Base-by-base conservation (phyloP, 495 filamentous ascomycete species). In the Terfezia boudieri region DNA sequence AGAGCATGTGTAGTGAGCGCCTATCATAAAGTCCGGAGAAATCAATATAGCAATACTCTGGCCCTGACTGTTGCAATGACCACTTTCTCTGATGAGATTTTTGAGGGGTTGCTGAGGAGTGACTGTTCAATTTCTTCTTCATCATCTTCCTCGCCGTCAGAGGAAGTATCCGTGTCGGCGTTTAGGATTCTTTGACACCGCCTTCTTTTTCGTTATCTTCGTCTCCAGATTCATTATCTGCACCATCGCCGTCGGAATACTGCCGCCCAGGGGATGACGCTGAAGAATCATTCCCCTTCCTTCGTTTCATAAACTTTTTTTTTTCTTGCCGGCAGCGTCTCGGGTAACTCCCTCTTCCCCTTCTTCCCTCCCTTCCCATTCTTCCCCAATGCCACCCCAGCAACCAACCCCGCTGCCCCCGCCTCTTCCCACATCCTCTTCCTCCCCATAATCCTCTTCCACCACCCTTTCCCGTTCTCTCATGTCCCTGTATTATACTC, bases 11-110 rank as follows among this genome's bases (percentile, higher is more conserved):
- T 50, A 99, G 68, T 59, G 83, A 89, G 55, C 87, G 81, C 62
- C 89, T 85, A 63, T 95, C 89, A 66, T 95, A 89, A 43, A 96
- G 71, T 36, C 92, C 90, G 53, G 80, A 78, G 58, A 92, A 95
- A 64, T 99, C 90, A 22, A 96, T 79, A 66, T 83, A 89, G 12
- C 83, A 80, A n/a, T 46, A 96, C 78, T 23, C 79, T 76, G 16
- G 86, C 72, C 55, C 83, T 75, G 56, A 90, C 71, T 9, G 71
- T 69, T 20, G 11, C 26, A 35, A 95, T 60, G 3, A 71, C 72
- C 12, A 79, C 72, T 4, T 68, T 74, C 11, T 70, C 71, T 55
- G 80, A 72, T 6, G 79, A 71, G 4, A 86, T 70, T 67, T 87
- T 92, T 35, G 79, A 80, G 1, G 90, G 90, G 14, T 83, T 81